Conservation (phyloP, 75 land plant genomes). For the Sequoiadendron giganteum region DNA sequence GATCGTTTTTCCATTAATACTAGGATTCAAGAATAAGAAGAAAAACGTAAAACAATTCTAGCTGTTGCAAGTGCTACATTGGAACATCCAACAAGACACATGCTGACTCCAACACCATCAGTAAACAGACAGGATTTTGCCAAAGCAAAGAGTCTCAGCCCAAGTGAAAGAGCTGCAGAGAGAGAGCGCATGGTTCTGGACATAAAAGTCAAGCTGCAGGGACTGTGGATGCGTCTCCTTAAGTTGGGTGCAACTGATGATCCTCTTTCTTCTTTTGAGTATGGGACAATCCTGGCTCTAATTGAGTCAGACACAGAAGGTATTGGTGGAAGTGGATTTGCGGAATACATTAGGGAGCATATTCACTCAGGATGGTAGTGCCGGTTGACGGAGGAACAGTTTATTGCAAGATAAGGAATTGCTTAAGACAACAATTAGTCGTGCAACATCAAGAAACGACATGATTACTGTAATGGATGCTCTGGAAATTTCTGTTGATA, state of each 20-base stretch:
- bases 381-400: too few relatives aligned
- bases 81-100: constrained; percentile 39
- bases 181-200: constrained; percentile 96
- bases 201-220: constrained; percentile 96
- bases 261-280: constrained; percentile 94
- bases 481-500: too few relatives aligned
- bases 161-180: constrained; percentile 91
- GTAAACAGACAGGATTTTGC: constrained; percentile 25
- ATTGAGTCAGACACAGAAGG: constrained; percentile 99
- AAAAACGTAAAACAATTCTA: constrained; percentile 79
- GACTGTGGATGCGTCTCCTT: constrained; percentile 88
- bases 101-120: constrained; percentile 31
- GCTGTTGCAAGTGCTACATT: constrained; percentile 67
- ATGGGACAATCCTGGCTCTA: constrained; percentile 95
- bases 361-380: constrained; percentile 90
- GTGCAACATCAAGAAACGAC: too few relatives aligned
- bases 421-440: too few relatives aligned
- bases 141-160: constrained; percentile 62
- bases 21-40: constrained; percentile 91
- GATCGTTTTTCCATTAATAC: constrained; percentile 82
- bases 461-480: too few relatives aligned
- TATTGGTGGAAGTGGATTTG: constrained; percentile 98
- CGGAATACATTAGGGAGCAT: constrained; percentile 96
- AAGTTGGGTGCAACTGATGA: constrained; percentile 83
- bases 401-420: too few relatives aligned